phyloP scores from a whole-genome alignment of 345 rosid species.

The Dovyalis caffra region DNA sequence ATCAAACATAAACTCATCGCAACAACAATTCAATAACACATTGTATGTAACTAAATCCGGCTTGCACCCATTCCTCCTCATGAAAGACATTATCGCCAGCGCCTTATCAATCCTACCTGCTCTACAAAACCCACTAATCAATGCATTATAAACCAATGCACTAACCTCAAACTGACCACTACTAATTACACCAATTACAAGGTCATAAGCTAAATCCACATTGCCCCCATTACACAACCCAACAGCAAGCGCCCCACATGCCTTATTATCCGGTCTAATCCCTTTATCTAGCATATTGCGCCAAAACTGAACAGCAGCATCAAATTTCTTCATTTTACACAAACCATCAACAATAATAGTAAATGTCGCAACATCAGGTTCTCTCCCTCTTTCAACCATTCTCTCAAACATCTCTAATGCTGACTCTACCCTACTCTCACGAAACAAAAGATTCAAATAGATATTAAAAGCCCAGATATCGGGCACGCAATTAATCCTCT shows the following conservation, averaged over 20 bases:
- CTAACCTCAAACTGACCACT: slow-evolving; percentile 51
- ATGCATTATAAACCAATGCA: slow-evolving; percentile 61
- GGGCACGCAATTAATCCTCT: slow-evolving; percentile 52
- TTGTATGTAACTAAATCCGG: slow-evolving; percentile 86
- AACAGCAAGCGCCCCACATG: slow-evolving; percentile 58
- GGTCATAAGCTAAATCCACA: slow-evolving; percentile 88
- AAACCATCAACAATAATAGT: slow-evolving; percentile 70
- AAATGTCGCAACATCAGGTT: slow-evolving; percentile 82
- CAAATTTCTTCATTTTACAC: slow-evolving; percentile 54
- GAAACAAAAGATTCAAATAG: slow-evolving; percentile 69
- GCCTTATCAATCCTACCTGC: slow-evolving; percentile 78
- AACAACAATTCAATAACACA: slow-evolving; percentile 67
- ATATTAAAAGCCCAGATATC: slow-evolving; percentile 84
- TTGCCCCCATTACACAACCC: slow-evolving; percentile 70
- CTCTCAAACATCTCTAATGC: slow-evolving; percentile 61
- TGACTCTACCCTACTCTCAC: slow-evolving; percentile 42
- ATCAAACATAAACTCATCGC: slow-evolving; percentile 57
- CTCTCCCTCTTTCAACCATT: slow-evolving; percentile 61
- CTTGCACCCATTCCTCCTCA: slow-evolving; percentile 61
- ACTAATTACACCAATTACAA: slow-evolving; percentile 62
- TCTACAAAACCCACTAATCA: slow-evolving; percentile 82
- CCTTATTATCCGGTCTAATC: slow-evolving; percentile 57
- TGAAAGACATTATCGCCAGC: slow-evolving; percentile 58
- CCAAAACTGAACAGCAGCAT: slow-evolving; percentile 63
- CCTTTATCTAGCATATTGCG: slow-evolving; percentile 61